Base-by-base conservation (phyloP, 768 basidiomycete species). In the Amanita subjunquillea region DNA sequence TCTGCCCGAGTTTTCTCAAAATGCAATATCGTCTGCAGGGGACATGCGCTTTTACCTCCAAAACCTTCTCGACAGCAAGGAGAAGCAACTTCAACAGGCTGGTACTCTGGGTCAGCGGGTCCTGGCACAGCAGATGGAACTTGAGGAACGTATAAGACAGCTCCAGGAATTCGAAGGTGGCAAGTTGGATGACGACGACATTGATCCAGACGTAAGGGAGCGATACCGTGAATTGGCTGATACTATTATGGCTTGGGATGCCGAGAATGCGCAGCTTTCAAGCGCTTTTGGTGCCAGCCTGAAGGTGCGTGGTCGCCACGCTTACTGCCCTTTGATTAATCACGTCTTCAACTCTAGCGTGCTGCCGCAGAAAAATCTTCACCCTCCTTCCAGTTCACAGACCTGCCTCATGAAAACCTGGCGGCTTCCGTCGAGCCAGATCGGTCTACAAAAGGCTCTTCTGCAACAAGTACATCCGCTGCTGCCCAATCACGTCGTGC, bases 51-150 rank as follows among this genome's bases (percentile, higher is more conserved):
- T 74, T 53, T 75, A 80, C 54, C 72, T 83, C 10, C 80, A 84
- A 54, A 69, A 67, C 54, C 82, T 96, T 54, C 79, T 98, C 59
- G 90, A 91, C 69, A 77, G 73, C 65, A 97, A 97, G 75, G 89
- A 93, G 67, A 82, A 83, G 63, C 92, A 97, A 67, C 84, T 97
- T 32, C 84, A 91, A 57, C 87, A 91, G 57, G 91, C 91, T 4
- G 93, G 90, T 36, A 86, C 84, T 51, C 82, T 98, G 63, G 94
- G 95, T 48, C 92, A 96, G 69, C 87, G 90, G 66, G 82, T 98
- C 60, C 83, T 97, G 56, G 79, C 82, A 17, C 95, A 98, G 72
- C 91, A 91, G 69, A 85, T 90, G 70, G 90, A 95, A 63, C 80
- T 97, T 56, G 91, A 96, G 67, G 84, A 86, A 63, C 80, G 90